Evolutionary conservation across 116 monocot species (phyloP).

Genomic region (Trichopus zeylanicus): DNA sequence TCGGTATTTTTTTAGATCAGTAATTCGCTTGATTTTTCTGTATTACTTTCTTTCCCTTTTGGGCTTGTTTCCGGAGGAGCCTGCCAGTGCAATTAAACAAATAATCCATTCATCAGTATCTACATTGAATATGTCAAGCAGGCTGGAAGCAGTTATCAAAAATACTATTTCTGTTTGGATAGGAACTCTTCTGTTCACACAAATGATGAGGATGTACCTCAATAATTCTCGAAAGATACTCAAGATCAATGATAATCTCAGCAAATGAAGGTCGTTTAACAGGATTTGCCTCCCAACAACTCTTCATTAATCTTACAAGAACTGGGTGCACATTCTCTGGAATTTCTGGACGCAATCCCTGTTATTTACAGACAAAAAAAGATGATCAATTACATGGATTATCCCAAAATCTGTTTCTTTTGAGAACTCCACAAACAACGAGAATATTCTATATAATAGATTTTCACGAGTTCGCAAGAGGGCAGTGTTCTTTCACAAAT

Average conservation of each 20-base stretch:
- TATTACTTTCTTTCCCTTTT: not conserved
- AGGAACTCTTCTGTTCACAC: not conserved
- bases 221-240: constrained; percentile 37
- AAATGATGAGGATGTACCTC: constrained; percentile 14
- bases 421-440: too few relatives aligned
- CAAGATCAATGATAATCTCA: constrained; percentile 43
- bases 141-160: not conserved
- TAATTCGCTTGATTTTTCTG: too few relatives aligned
- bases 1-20: not conserved
- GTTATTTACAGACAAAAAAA: not conserved
- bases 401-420: too few relatives aligned
- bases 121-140: too few relatives aligned
- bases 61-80: not conserved
- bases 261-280: constrained; percentile 50
- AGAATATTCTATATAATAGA: too few relatives aligned
- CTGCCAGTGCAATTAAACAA: not conserved
- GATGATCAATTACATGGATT: not conserved
- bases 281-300: constrained; percentile 58
- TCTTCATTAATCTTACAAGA: constrained; percentile 47
- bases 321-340: constrained; percentile 39
- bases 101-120: not conserved
- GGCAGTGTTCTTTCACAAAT: too few relatives aligned
- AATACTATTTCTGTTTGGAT: not conserved
- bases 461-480: too few relatives aligned
- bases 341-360: constrained; percentile 70